Percentiles rank a stretch among this genome's conserved stretches.
These are phyloP conservation scores for Fusarium floridanum DNA, from an alignment of 2,329 filamentous ascomycete genomes.

Conservation along the genomic window DNA sequence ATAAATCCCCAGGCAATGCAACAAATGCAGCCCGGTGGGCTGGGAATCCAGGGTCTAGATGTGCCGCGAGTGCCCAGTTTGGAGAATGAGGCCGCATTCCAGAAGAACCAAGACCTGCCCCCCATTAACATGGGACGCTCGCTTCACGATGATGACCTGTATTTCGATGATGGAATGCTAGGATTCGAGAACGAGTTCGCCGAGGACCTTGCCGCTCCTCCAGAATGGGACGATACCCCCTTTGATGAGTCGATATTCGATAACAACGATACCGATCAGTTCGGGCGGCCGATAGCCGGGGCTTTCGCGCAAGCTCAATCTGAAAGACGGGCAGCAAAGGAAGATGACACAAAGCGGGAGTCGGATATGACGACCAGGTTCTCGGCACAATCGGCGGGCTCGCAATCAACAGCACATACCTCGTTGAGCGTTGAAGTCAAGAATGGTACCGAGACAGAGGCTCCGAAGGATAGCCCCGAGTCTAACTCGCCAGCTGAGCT, in stretches of 20 bases:
- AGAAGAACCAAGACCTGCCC: slow-evolving; percentile 38
- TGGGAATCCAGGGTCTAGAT: slow-evolving; percentile 59
- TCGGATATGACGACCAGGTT: slow-evolving; percentile 61
- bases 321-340: slow-evolving; percentile 53
- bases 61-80: slow-evolving; percentile 28
- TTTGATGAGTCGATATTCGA: slow-evolving; percentile 84
- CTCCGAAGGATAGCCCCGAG: slow-evolving; percentile 11
- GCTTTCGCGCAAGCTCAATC: slow-evolving; percentile 68
- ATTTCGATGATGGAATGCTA: slow-evolving; percentile 75
- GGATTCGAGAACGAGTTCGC: slow-evolving; percentile 62
- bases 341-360: slow-evolving; percentile 55
- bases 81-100: slow-evolving; percentile 40
- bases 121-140: slow-evolving; percentile 20
- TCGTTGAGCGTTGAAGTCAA: slow-evolving; percentile 57
- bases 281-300: slow-evolving; percentile 70
- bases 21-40: slow-evolving; percentile 49
- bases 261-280: slow-evolving; percentile 72
- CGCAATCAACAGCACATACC: slow-evolving; percentile 66
- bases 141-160: slow-evolving; percentile 71
- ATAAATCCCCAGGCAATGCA: slow-evolving; percentile 20
- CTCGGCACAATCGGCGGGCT: slow-evolving; percentile 59
- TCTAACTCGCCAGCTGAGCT: slow-evolving; percentile 15
- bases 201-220: slow-evolving; percentile 56
- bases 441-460: slow-evolving; percentile 23
- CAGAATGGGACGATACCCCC: slow-evolving; percentile 63